phyloP scores from a whole-genome alignment of 176 grass and related monocot species.

The Tillandsia fasciculata region DNA sequence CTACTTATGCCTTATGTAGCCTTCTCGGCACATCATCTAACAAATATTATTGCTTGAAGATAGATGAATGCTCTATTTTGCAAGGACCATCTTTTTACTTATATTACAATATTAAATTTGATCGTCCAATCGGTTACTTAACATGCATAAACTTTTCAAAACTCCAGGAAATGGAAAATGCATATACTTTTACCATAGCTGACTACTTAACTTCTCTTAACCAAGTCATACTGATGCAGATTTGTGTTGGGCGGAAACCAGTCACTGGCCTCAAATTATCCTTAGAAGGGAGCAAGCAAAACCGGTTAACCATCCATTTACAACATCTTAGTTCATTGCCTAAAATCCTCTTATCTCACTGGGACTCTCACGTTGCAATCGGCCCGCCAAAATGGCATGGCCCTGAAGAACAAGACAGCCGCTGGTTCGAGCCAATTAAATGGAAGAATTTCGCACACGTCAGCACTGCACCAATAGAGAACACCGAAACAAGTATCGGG shows the following conservation, averaged over 20 bases:
- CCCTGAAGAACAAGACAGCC: conserved; percentile 96
- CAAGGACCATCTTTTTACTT: neutral
- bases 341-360: conserved; percentile 88
- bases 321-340: conserved; percentile 85
- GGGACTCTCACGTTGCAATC: conserved; percentile 85
- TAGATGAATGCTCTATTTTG: too few species aligned
- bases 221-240: conserved; percentile 36
- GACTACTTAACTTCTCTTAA: too few species aligned
- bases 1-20: too few species aligned
- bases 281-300: conserved; percentile 86
- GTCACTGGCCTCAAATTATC: conserved; percentile 67
- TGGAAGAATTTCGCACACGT: conserved; percentile 97
- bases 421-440: conserved; percentile 98
- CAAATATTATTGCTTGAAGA: neutral
- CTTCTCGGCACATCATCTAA: too few species aligned
- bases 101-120: neutral
- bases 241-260: conserved; percentile 89
- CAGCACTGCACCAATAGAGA: conserved; percentile 86
- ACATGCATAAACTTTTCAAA: too few species aligned
- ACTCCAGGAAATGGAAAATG: too few species aligned
- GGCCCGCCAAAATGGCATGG: conserved; percentile 96
- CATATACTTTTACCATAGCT: too few species aligned
- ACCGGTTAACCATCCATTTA: conserved; percentile 74
- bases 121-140: too few species aligned
- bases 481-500: conserved; percentile 71